Conservation (phyloP, 2,329 filamentous ascomycete species). For the Aschersonia sp. region DNA sequence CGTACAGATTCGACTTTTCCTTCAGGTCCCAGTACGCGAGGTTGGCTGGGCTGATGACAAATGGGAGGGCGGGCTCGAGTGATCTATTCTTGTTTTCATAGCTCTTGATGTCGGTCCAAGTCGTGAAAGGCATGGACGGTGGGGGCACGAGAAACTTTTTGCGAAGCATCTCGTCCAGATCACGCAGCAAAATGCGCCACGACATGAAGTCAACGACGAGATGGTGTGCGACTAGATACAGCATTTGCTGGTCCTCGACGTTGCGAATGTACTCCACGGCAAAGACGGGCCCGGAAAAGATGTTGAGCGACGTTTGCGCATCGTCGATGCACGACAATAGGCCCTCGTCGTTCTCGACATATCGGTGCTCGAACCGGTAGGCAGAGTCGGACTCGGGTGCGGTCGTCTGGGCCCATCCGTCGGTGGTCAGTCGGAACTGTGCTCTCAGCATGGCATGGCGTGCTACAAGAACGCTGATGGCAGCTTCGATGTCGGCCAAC, state of each 20-base stretch:
- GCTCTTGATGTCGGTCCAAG: constrained; percentile 33
- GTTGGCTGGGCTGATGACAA: constrained; percentile 23
- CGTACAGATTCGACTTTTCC: constrained; percentile 28
- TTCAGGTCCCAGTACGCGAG: constrained; percentile 32
- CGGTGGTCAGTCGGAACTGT: constrained; percentile 22
- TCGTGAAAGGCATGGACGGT: constrained; percentile 30
- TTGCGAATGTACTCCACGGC: constrained; percentile 32
- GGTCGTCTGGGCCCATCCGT: constrained; percentile 32
- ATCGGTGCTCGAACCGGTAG: constrained; percentile 28
- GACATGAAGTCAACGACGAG: constrained; percentile 35
- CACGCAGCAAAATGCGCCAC: constrained; percentile 34
- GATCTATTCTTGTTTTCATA: constrained; percentile 17
- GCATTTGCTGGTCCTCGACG: constrained; percentile 26
- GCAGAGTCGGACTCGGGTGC: constrained; percentile 23
- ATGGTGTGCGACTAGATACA: constrained; percentile 37
- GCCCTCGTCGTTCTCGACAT: constrained; percentile 24
- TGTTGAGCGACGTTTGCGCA: constrained; percentile 29
- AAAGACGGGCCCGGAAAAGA: constrained; percentile 36
- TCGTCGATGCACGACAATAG: constrained; percentile 23
- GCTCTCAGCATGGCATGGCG: constrained; percentile 38
- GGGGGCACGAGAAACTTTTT: constrained; percentile 28
- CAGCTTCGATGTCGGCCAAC: constrained; percentile 29
- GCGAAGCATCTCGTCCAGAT: constrained; percentile 33
- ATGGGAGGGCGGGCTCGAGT: constrained; percentile 19
- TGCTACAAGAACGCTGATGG: constrained; percentile 31